These are phyloP conservation scores for Candida patagonica DNA, from an alignment of 805 yeast species.

Conservation along the genomic window DNA sequence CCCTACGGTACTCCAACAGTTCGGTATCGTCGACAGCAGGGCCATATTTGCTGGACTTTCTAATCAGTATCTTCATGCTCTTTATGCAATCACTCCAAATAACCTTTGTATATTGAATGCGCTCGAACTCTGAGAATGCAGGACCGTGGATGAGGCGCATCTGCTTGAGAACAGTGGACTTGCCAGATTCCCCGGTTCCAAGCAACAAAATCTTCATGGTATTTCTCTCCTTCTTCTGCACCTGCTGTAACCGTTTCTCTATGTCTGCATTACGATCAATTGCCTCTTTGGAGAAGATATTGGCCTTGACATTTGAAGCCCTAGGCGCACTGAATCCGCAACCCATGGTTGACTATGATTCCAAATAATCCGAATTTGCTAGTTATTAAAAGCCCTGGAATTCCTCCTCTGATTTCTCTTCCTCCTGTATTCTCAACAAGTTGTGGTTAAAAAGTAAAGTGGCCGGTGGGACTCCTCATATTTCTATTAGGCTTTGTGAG, in stretches of 20 bases:
- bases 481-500: too few relatives aligned
- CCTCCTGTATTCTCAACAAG: too few relatives aligned
- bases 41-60: slow-evolving; percentile 65
- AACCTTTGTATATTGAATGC: slow-evolving; percentile 71
- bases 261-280: slow-evolving; percentile 34
- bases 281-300: slow-evolving; percentile 11
- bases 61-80: slow-evolving; percentile 66
- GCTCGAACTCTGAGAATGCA: slow-evolving; percentile 73
- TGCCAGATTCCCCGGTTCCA: slow-evolving; percentile 94
- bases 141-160: slow-evolving; percentile 76
- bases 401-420: too few relatives aligned
- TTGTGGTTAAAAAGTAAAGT: too few relatives aligned
- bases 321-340: too few relatives aligned
- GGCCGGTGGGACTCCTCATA: too few relatives aligned
- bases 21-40: slow-evolving; percentile 54
- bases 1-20: background rate
- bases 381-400: too few relatives aligned
- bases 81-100: slow-evolving; percentile 91
- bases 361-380: too few relatives aligned
- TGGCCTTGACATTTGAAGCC: too few relatives aligned
- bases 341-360: too few relatives aligned
- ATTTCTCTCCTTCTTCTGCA: slow-evolving; percentile 24
- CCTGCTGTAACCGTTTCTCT: slow-evolving; percentile 28
- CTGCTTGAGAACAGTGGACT: slow-evolving; percentile 86
- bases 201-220: slow-evolving; percentile 53